Base-by-base conservation (phyloP, 2,329 filamentous ascomycete genomes). In the Talaromyces sp. region DNA sequence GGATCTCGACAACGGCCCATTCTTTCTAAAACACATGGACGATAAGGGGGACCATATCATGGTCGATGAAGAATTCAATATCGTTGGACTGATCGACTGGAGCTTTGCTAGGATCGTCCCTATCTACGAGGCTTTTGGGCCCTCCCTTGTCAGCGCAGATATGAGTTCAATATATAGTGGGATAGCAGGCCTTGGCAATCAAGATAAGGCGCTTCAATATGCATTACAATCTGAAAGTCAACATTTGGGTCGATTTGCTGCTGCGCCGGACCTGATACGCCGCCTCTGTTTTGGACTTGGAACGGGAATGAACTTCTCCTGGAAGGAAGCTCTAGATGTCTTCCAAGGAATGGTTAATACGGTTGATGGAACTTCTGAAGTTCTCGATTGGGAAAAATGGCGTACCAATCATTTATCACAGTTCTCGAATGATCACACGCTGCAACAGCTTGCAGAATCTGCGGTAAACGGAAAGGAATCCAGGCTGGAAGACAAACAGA, bases 91-190 rank as follows among this genome's bases (percentile, higher is more conserved):
- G 5, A 56, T 56, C 14, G 53, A 56, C 30, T 56, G 53, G 53
- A 33, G 6, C 31, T 33, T 33, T 53, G 56, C 60, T 14, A 53
- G 60, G 53, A 53, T 55, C 2, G 60, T 62, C 18, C 60, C 56
- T 12, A 47, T 40, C 31, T 62, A 59, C 47, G 60, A 62, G 47
- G 60, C 60, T 10, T 62, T 62, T 47, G 60, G 60, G 12, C 56
- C 60, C 47, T 62, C 60, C 8, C 60, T 62, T 40, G 18, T 62
- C 40, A 62, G 44, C 9, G 60, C 42, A 4, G 50, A 62, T 30
- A 54, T 57, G 28, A 47, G 10, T 8, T 30, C 23, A 30, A 42
- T 62, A 16, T 62, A 50, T 47, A 30, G 27, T 3, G 60, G 60
- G 9, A 62, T 28, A 28, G 5, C 47, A 16, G 60, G 60, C 4